A percentile compares a stretch with the other conserved stretches of the same genome.
Conservation (phyloP, 345 rosid species). For the Ceriops decandra region DNA sequence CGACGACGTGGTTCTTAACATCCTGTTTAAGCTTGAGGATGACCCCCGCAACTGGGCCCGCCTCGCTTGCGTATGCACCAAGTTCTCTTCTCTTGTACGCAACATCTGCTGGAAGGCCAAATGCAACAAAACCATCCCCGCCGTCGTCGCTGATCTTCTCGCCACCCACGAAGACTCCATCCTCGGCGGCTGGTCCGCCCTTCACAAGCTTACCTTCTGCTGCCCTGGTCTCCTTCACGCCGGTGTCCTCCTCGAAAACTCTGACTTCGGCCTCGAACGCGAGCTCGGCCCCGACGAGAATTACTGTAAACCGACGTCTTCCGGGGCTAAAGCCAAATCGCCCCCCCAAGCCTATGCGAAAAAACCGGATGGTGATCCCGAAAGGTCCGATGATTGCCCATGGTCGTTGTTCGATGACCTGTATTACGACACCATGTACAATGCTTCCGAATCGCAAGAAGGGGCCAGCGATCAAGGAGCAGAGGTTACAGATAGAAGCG, state of each 20-base stretch:
- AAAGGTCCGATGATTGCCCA: slow-evolving; percentile 28
- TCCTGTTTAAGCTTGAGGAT: slow-evolving; percentile 80
- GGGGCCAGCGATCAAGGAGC: background rate
- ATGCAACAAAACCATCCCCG: slow-evolving; percentile 55
- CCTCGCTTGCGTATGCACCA: slow-evolving; percentile 82
- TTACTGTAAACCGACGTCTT: slow-evolving; percentile 17
- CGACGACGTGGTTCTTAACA: slow-evolving; percentile 73
- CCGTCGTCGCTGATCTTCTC: slow-evolving; percentile 64
- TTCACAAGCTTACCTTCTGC: slow-evolving; percentile 75
- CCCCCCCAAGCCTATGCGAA: slow-evolving; percentile 17
- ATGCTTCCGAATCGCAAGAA: slow-evolving; percentile 42
- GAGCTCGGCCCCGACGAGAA: slow-evolving; percentile 76
- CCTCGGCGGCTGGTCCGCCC: slow-evolving; percentile 74
- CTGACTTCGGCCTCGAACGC: slow-evolving; percentile 92
- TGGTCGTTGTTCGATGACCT: slow-evolving; percentile 92
- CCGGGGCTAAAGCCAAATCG: background rate
- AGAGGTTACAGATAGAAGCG: slow-evolving; percentile 25
- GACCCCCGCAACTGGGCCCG: slow-evolving; percentile 85
- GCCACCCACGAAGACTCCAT: slow-evolving; percentile 23
- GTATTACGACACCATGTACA: slow-evolving; percentile 55
- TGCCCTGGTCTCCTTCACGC: slow-evolving; percentile 90
- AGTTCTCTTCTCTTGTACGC: slow-evolving; percentile 69
- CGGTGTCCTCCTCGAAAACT: slow-evolving; percentile 81
- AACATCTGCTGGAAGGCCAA: slow-evolving; percentile 60
- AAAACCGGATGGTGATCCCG: slow-evolving; percentile 6